These are phyloP conservation scores for Penicillium sp. DNA, from an alignment of 2,329 filamentous ascomycete genomes.

Conservation along the genomic window DNA sequence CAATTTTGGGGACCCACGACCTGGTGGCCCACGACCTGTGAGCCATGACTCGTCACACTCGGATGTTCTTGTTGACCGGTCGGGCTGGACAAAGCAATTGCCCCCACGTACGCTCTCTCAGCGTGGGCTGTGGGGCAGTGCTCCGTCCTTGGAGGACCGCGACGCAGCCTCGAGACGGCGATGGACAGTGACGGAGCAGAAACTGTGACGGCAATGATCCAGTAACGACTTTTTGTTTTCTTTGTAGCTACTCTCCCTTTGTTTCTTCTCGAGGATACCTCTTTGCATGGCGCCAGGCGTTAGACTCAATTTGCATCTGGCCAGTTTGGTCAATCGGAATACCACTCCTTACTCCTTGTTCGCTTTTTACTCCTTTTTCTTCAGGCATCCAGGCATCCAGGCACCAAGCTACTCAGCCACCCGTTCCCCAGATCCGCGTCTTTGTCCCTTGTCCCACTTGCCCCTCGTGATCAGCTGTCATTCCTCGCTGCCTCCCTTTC, in stretches of 20 bases:
- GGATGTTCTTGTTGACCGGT: constrained; percentile 14
- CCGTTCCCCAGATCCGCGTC: constrained; percentile 25
- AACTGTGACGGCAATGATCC: constrained; percentile 23
- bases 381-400: constrained; percentile 17
- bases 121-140: constrained; percentile 48
- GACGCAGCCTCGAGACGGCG: constrained; percentile 40
- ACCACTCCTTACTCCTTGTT: not conserved
- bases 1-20: constrained; percentile 42
- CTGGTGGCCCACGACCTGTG: constrained; percentile 34
- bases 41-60: constrained; percentile 23
- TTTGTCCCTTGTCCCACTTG: constrained; percentile 8
- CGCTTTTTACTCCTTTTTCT: not conserved
- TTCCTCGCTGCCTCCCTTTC: constrained; percentile 3
- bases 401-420: constrained; percentile 11
- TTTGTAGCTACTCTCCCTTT: constrained; percentile 3
- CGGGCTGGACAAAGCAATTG: constrained; percentile 29
- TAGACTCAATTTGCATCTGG: constrained; percentile 10
- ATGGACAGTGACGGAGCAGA: constrained; percentile 48
- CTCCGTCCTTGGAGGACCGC: constrained; percentile 37
- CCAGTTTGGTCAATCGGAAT: constrained; percentile 2
- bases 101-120: constrained; percentile 42
- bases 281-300: constrained; percentile 31
- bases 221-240: constrained; percentile 2
- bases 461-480: constrained; percentile 19
- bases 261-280: constrained; percentile 26